These are phyloP conservation scores for Orobanche coerulescens DNA, from an alignment of 257 asterid species.

Conservation along the genomic window DNA sequence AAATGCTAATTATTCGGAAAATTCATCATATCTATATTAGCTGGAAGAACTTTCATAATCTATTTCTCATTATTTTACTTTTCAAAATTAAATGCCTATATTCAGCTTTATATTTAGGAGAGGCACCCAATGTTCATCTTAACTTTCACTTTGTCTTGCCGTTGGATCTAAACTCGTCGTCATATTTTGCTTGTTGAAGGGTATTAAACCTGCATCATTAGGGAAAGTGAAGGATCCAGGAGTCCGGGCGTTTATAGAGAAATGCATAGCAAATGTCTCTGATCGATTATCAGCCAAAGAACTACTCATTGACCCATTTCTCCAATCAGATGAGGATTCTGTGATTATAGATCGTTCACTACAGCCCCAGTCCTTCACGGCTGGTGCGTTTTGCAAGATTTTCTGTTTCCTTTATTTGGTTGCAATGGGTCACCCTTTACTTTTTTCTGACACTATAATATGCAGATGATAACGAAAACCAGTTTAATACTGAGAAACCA, in stretches of 20 bases:
- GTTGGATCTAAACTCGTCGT: background rate
- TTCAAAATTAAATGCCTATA: background rate
- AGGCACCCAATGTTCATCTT: constrained; percentile 12
- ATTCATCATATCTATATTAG: constrained; percentile 3
- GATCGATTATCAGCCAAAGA: constrained; percentile 81
- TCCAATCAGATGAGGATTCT: constrained; percentile 58
- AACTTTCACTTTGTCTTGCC: constrained; percentile 8
- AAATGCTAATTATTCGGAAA: background rate
- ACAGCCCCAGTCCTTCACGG: constrained; percentile 32
- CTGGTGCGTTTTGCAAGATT: constrained; percentile 26
- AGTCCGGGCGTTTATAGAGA: constrained; percentile 70
- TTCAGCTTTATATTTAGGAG: constrained; percentile 14
- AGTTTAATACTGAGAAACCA: constrained; percentile 26
- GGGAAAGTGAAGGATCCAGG: constrained; percentile 72
- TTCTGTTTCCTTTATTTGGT: background rate
- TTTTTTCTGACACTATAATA: constrained; percentile 18
- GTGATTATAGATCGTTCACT: constrained; percentile 39
- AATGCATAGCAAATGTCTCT: constrained; percentile 75
- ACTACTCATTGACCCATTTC: constrained; percentile 74
- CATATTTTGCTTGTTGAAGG: constrained; percentile 42
- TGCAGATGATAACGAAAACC: constrained; percentile 43
- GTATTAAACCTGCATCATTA: constrained; percentile 92
- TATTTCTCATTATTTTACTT: background rate
- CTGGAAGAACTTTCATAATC: background rate
- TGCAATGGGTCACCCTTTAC: background rate